Base-by-base conservation (phyloP, 306 rosid species). In the Carpinus fangiana region DNA sequence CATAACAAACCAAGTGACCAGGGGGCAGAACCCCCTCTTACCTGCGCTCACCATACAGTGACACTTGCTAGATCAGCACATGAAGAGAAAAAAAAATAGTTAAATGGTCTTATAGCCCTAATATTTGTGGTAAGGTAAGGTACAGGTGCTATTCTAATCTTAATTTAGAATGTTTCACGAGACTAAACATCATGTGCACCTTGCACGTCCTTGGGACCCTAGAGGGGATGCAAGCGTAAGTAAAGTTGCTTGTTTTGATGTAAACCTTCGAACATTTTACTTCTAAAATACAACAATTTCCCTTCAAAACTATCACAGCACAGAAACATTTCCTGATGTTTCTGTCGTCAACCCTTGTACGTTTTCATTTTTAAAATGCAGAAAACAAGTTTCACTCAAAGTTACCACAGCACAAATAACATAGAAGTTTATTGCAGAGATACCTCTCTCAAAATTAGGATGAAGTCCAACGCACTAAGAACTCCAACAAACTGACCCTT, bases 381-480 rank as follows among this genome's bases (percentile, higher is more conserved):
- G 36, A 65, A 48, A 21, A 64, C 69, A 73, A 62, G 71, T 57
- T 82, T 31, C 34, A 31, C 34, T 31, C 34, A 31, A 31, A 31
- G 34, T 2, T 31, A 31, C 34, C 34, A 31, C 34, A 31, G 34
- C 34, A 31, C 34, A 31, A 31, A 75, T 76, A 53, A 72, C 79
- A 66, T 65, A 77, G 82, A 28, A 50, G 57, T 74, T 81, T 74
- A 76, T 69, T 73, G 48, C 31, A 48, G 70, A 80, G 92, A 82
- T 83, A 92, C 97, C 96, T 90, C 96, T 88, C 76, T 92, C 90
- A 92, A 57, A 72, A 92, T 92, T 74, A 90, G 87, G 85, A 92
- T 88, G 89, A 90, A 92, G 84, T 92, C 97, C 88, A 86, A 71
- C 41, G 96, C 93, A 76, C 93, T 92, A 54, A 92, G 92, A 75